These are phyloP conservation scores for Colletotrichum truncatum DNA, from an alignment of 2,329 filamentous ascomycete species.

Conservation along the genomic window DNA sequence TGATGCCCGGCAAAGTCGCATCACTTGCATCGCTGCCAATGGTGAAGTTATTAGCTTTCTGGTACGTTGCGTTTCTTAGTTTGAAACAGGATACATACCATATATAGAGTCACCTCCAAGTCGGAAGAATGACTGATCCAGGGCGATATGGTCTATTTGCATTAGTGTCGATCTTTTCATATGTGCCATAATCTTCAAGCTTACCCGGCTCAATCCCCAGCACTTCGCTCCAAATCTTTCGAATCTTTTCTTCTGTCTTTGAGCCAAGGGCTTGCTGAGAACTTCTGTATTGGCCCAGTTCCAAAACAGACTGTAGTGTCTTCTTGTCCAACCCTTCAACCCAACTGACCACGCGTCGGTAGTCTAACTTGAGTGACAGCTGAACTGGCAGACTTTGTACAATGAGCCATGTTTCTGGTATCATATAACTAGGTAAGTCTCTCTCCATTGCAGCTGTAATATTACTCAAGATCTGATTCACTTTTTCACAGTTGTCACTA, in stretches of 20 bases:
- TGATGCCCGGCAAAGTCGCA: slow-evolving; percentile 61
- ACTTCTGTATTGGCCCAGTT: background rate
- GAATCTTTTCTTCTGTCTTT: background rate
- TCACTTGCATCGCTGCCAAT: slow-evolving; percentile 50
- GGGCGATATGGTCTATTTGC: slow-evolving; percentile 46
- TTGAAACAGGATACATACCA: background rate
- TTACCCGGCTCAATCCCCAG: slow-evolving; percentile 43
- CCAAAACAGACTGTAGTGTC: background rate
- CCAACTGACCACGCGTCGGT: slow-evolving; percentile 3
- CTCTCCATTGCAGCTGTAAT: background rate
- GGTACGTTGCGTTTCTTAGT: background rate
- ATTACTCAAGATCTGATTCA: background rate
- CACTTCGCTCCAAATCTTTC: slow-evolving; percentile 44
- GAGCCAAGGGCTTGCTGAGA: background rate
- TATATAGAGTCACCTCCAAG: slow-evolving; percentile 60
- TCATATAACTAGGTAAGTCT: slow-evolving; percentile 34
- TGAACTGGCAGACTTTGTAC: slow-evolving; percentile 31
- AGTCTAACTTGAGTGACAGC: slow-evolving; percentile 33
- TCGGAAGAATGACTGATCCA: slow-evolving; percentile 67
- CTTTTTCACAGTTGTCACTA: background rate
- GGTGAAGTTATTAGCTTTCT: too few species aligned
- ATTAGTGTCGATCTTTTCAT: background rate
- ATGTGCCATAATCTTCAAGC: accelerated
- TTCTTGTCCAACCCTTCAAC: background rate
- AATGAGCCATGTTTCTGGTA: slow-evolving; percentile 31